Conservation (phyloP, 1,284 basidiomycete species). For the Agroathelia rolfsii region DNA sequence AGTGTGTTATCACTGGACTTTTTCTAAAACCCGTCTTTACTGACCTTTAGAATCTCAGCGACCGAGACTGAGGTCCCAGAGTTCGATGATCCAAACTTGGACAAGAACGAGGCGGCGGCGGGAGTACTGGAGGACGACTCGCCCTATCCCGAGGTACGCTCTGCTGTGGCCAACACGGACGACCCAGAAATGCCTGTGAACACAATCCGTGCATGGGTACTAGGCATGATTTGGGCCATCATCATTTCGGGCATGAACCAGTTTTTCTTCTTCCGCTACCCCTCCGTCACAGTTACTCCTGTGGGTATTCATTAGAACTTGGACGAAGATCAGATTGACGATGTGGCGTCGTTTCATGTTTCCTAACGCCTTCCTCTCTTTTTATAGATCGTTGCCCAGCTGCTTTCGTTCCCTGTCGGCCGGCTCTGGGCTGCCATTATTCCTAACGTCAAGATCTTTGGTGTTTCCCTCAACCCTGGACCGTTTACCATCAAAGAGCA, state of each 20-base stretch:
- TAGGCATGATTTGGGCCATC: slow-evolving; percentile 52
- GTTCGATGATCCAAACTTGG: slow-evolving; percentile 60
- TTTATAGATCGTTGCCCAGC: slow-evolving; percentile 44
- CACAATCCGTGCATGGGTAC: slow-evolving; percentile 57
- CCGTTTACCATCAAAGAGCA: slow-evolving; percentile 70
- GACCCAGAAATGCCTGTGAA: slow-evolving; percentile 50
- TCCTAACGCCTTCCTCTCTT: slow-evolving; percentile 22
- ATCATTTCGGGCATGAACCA: slow-evolving; percentile 54
- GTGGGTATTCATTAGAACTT: slow-evolving; percentile 18
- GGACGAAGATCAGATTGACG: not conserved
- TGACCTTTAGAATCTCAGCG: not conserved
- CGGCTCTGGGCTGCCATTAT: slow-evolving; percentile 46
- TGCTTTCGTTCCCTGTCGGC: slow-evolving; percentile 58
- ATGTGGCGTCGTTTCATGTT: not conserved
- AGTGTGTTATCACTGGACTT: too few relatives aligned
- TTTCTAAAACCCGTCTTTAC: too few relatives aligned
- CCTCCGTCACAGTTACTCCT: slow-evolving; percentile 34
- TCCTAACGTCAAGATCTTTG: slow-evolving; percentile 49
- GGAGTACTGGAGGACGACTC: slow-evolving; percentile 45
- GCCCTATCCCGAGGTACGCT: slow-evolving; percentile 69
- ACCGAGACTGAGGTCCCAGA: slow-evolving; percentile 19
- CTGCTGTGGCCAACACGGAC: slow-evolving; percentile 67
- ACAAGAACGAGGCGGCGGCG: slow-evolving; percentile 31
- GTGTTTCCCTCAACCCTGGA: slow-evolving; percentile 54
- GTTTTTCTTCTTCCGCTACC: slow-evolving; percentile 61